Evolutionary conservation across 306 rosid genomes (phyloP), one percentile per base, ranked within the genome.

Genomic region (Inga laurina): DNA sequence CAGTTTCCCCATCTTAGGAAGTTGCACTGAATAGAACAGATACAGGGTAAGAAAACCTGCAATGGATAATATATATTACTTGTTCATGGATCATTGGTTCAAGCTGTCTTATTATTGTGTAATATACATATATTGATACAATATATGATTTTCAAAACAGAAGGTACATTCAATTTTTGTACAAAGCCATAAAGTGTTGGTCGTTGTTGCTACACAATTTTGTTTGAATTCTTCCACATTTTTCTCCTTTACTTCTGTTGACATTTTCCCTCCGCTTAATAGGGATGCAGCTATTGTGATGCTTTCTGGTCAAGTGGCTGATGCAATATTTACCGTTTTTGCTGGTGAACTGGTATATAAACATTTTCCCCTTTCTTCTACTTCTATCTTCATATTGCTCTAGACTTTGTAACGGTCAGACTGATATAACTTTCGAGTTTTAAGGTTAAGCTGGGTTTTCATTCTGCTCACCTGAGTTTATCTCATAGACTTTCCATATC

Each of bases 281-380:
- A 95, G 99, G 92, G 66, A 89, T 91, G 98, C 98, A 39, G 98
- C 99, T 66, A 59, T 24, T 41, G 99, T 95, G 79, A 92, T 95
- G 99, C 97, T 95, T 85, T 93, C 98, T 35, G 99, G 99, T 92
- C 99, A 95, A 84, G 86, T 95, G 76, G 99, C 99, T 79, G 98
- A 95, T 89, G 99, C 91, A 82, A 89, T 93, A 56, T 90, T 92
- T 57, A 92, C 97, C 69, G 73, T 95, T 85, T 91, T 92, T 88
- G 84, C 91, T 57, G 99, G 99, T 52, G 99, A 93, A 92, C 93
- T 95, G 99, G 99, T 95, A 91, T 80, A 49, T 41, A 80, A 78
- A 56, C 84, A 45, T 44, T 43, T 65, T 32, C 9, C 19, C 19
- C 19, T 64, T 2, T 32, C 19, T 65, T 65, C 4, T 65, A 27